phyloP scores from a whole-genome alignment of 305 asterid species.

The Fraxinus sp. region DNA sequence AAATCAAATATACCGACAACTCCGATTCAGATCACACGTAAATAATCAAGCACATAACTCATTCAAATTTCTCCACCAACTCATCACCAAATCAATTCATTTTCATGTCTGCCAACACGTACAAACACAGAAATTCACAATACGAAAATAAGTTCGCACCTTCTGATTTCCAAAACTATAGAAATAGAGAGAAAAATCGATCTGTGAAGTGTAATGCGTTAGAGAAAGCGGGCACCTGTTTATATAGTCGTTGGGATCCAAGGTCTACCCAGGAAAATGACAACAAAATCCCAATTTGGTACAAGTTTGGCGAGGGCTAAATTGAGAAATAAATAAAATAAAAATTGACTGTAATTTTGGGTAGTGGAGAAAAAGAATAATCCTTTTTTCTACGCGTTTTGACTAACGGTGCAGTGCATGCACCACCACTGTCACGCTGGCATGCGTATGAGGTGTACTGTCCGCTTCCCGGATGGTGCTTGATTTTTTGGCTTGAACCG shows the following conservation, averaged over 20 bases:
- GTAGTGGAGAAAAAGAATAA: conserved; percentile 12
- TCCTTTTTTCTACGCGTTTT: conserved; percentile 20
- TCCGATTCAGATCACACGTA: conserved; percentile 32
- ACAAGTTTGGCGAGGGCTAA: conserved; percentile 24
- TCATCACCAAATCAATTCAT: background rate
- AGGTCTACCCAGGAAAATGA: conserved; percentile 26
- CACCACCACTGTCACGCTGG: conserved; percentile 20
- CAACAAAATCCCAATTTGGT: conserved; percentile 20
- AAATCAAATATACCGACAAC: conserved; percentile 17
- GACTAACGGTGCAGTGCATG: conserved; percentile 26
- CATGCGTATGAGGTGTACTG: conserved; percentile 21
- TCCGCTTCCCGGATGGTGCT: conserved; percentile 22
- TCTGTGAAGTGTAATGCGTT: conserved; percentile 25
- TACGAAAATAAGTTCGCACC: conserved; percentile 25
- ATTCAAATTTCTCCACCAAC: conserved; percentile 5
- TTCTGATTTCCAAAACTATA: background rate
- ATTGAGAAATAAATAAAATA: background rate
- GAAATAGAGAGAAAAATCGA: conserved; percentile 19
- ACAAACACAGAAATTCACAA: conserved; percentile 1
- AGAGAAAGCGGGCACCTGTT: conserved; percentile 39
- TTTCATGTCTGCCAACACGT: background rate
- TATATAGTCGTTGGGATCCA: conserved; percentile 47
- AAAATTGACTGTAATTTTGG: conserved; percentile 3
- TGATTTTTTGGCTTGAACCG: conserved; percentile 12
- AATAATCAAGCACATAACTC: background rate